phyloP scores from a whole-genome alignment of 169 alveolate genomes.

The Cyclospora cayetanensis region DNA sequence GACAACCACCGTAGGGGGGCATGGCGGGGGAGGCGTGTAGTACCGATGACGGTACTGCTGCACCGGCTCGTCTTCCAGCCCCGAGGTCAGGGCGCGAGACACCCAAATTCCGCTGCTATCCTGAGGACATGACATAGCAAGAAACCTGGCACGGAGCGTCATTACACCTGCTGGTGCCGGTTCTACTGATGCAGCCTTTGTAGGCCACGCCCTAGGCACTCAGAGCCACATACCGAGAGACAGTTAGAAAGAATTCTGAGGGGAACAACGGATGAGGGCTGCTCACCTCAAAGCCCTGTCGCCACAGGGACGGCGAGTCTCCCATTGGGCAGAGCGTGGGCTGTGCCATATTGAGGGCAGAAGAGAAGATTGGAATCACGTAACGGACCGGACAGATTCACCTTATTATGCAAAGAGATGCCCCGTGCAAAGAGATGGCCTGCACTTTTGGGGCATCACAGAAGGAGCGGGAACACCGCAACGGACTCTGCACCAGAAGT shows the following conservation, averaged over 20 bases:
- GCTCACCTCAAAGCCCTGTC: too few relatives aligned
- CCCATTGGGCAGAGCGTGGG: neutral
- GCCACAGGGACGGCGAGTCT: neutral
- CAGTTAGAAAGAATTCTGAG: too few relatives aligned
- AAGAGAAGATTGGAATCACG: too few relatives aligned
- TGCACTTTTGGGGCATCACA: too few relatives aligned
- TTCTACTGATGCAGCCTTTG: neutral
- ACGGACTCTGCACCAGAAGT: neutral
- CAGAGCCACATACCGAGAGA: too few relatives aligned
- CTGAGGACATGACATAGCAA: neutral
- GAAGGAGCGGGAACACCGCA: too few relatives aligned
- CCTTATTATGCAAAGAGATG: too few relatives aligned
- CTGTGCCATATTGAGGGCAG: neutral
- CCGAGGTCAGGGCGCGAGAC: neutral
- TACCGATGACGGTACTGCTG: neutral
- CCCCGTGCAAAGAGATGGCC: too few relatives aligned
- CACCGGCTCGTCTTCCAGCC: neutral
- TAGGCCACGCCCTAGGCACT: too few relatives aligned
- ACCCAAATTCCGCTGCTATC: neutral
- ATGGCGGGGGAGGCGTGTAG: conserved; percentile 57
- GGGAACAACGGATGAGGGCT: too few relatives aligned
- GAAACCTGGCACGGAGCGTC: neutral
- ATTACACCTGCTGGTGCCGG: neutral
- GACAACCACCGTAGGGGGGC: conserved; percentile 53
- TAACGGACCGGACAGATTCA: too few relatives aligned